A percentile compares a stretch with the other conserved stretches of the same genome.
Conservation (phyloP, 768 basidiomycete species). For the Galerina marginata region DNA sequence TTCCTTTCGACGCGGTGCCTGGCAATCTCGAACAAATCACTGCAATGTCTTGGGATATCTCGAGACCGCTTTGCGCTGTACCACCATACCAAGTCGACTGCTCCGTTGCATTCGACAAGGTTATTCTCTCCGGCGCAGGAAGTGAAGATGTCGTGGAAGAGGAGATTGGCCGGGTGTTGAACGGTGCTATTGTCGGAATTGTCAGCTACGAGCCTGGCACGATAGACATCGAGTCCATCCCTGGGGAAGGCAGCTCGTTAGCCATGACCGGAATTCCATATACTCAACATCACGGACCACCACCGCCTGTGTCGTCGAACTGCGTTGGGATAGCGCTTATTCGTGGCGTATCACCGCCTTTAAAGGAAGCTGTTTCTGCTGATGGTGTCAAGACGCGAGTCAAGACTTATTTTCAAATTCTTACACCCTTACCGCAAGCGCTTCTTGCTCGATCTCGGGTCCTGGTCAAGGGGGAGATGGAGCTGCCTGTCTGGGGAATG, state of each 20-base stretch:
- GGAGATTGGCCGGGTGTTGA: constrained; percentile 76
- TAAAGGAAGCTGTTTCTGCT: neutral
- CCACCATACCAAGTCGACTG: constrained; percentile 78
- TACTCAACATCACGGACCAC: constrained; percentile 55
- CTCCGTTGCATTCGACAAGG: constrained; percentile 57
- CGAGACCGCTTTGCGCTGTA: constrained; percentile 67
- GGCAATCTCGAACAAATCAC: constrained; percentile 37
- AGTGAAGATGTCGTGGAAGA: constrained; percentile 76
- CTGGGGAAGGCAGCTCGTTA: neutral
- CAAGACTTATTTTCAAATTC: constrained; percentile 62
- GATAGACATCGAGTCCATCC: constrained; percentile 31
- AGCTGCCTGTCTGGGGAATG: constrained; percentile 88
- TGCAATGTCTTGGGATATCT: constrained; percentile 67
- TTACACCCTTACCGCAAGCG: constrained; percentile 72
- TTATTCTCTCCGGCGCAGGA: constrained; percentile 76
- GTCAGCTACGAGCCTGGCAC: constrained; percentile 56
- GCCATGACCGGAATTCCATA: constrained; percentile 52
- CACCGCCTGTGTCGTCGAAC: constrained; percentile 61
- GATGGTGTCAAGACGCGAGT: constrained; percentile 16
- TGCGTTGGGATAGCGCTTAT: constrained; percentile 83
- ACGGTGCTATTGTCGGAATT: constrained; percentile 82
- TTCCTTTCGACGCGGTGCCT: constrained; percentile 25
- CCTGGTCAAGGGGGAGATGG: constrained; percentile 87
- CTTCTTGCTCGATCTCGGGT: constrained; percentile 49
- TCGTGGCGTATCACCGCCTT: constrained; percentile 48